Evolutionary conservation across 257 asterid species (phyloP).

Genomic region (Cynanchum wilfordii): DNA sequence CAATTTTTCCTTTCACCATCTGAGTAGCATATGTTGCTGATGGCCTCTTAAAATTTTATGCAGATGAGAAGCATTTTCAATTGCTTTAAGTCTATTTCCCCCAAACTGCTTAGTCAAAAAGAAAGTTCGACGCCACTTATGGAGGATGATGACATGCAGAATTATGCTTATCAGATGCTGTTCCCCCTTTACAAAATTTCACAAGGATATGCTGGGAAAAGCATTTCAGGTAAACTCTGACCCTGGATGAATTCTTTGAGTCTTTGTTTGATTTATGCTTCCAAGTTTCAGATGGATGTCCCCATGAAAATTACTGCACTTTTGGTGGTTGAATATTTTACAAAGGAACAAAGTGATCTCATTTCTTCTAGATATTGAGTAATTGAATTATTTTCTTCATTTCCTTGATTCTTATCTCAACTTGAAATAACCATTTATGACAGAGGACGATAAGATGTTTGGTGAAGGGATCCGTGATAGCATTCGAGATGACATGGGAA

Average conservation of each 20-base stretch:
- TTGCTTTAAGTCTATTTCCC: conserved; percentile 61
- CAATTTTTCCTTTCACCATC: background rate
- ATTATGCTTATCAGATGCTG: conserved; percentile 61
- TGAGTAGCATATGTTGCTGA: conserved; percentile 12
- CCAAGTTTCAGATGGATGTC: background rate
- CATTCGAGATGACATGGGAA: conserved; percentile 54
- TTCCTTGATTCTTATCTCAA: background rate
- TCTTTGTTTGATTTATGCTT: background rate
- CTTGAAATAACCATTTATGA: background rate
- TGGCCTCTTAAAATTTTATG: conserved; percentile 15
- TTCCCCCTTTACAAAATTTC: conserved; percentile 74
- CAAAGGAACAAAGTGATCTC: background rate
- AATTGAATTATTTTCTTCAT: background rate
- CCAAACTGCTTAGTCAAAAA: conserved; percentile 41
- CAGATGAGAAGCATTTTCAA: conserved; percentile 80
- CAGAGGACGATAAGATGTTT: conserved; percentile 73
- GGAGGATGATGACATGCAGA: conserved; percentile 42
- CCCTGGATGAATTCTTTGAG: background rate
- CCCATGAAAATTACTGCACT: background rate
- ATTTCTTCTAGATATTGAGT: background rate
- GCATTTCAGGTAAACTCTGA: conserved; percentile 54
- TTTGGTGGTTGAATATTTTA: background rate
- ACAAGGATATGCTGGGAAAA: conserved; percentile 75
- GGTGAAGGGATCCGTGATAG: conserved; percentile 59
- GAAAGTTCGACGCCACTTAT: conserved; percentile 19